Evolutionary conservation across 2,329 filamentous ascomycete genomes (phyloP), one percentile per base, ranked within the genome.

Genomic region (Colletotrichum eleusines): DNA sequence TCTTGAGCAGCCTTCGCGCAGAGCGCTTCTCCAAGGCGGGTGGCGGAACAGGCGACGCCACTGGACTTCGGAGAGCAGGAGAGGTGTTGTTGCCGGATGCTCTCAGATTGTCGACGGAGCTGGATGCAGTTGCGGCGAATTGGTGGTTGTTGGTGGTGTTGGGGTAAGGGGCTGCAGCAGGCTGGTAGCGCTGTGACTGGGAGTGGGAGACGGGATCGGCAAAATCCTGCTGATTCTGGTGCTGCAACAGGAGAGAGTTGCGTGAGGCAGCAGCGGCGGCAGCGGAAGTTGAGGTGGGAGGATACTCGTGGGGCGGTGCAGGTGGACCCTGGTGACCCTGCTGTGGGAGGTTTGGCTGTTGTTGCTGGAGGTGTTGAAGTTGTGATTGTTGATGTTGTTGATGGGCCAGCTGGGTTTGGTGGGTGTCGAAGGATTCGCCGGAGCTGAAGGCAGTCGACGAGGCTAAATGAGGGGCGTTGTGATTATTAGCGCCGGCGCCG

Each of bases 1-100:
- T 86, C 78, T 85, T 88, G 78, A 89, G 84, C 72, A 88, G 79
- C 75, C 85, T 86, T 73, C 86, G 84, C 53, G 85, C 84, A 54
- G 84, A 87, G 71, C 85, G 84, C 76, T 86, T 86, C 71, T 87
- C 69, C 70, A 53, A 72, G 74, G 16, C 74, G 74, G 57, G 61
- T 40, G 60, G 63, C 55, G 38, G 77, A 66, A 55, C 77, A 61
- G 51, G 68, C 38, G 68, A 71, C 3, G 68, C 59, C 57, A 64
- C 51, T 60, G 68, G 64, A 53, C 40, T 26, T 9, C 63, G 64
- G 38, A 38, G 42, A 20, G 61, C 54, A 55, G 69, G 33, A 42
- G 69, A 70, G 35, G 48, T 70, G 60, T 57, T 72, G 69, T 75
- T 74, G 60, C 77, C 69, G 38, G 77, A 77, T 66, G 77, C 75